A percentile compares a stretch with the other conserved stretches of the same genome.
Conservation (phyloP, 345 rosid genomes). For the Cochlearia excelsa region DNA sequence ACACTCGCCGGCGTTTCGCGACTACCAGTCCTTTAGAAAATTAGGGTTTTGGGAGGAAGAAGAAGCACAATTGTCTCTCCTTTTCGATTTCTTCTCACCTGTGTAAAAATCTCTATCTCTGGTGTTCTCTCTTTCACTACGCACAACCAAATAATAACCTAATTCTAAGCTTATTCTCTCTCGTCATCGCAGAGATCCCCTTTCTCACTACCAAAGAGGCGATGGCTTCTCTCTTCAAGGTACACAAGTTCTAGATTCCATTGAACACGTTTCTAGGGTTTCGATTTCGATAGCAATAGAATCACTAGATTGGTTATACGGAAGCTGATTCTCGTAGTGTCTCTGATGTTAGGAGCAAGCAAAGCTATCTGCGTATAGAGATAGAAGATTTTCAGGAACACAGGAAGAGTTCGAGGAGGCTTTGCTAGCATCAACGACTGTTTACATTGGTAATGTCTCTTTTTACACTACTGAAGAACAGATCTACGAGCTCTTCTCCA, state of each 20-base stretch:
- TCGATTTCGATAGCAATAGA: background rate
- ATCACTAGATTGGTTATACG: background rate
- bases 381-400: conserved; percentile 71
- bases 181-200: conserved; percentile 14
- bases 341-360: conserved; percentile 51
- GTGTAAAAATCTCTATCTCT: background rate
- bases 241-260: conserved; percentile 21
- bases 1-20: conserved; percentile 4
- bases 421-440: conserved; percentile 57
- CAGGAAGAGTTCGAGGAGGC: conserved; percentile 94
- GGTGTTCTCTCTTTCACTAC: background rate
- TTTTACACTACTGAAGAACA: conserved; percentile 97
- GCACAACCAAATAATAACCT: conserved; percentile 15
- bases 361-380: conserved; percentile 85
- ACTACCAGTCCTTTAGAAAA: conserved; percentile 3
- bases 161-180: conserved; percentile 19
- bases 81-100: conserved; percentile 12
- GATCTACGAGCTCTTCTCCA: conserved; percentile 91
- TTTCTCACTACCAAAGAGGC: conserved; percentile 4
- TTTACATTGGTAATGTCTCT: conserved; percentile 90
- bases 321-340: background rate
- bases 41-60: conserved; percentile 27
- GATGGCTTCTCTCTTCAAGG: conserved; percentile 86
- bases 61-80: conserved; percentile 12
- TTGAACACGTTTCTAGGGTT: conserved; percentile 1